Evolutionary conservation across 2,329 filamentous ascomycete genomes (phyloP), one percentile per base, ranked within the genome.

Genomic region (Sclerotinia trifoliorum): DNA sequence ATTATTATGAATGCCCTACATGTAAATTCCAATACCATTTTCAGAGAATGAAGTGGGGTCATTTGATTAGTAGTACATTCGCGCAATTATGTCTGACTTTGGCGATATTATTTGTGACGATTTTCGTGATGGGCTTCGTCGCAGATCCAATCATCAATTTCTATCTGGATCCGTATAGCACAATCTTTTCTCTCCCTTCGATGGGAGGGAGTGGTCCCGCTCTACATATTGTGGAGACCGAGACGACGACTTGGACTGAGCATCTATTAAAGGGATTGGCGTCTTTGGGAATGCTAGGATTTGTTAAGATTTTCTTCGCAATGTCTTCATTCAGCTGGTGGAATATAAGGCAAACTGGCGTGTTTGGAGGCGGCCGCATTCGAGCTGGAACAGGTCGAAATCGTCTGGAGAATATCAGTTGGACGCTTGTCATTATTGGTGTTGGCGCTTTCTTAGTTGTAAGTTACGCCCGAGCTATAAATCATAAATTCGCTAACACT

Each of bases 101-200:
- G 2, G 62, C 83, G 26, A 90, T 97, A 71, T 85, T 97, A 72
- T 68, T 93, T 48, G 70, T 88, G 55, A 85, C 89, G 64, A 84
- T 97, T 35, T 98, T 97, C 76, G 51, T 92, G 0, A 86, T 98
- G 67, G 95, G 95, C 54, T 98, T 97, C 75, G 80, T 98, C 72
- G 94, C 94, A 69, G 94, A 98, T 79, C 94, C 94, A 1, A 92
- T 98, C 70, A 90, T 98, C 78, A 92, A 93, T 74, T 81, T 97
- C 39, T 97, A 94, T 82, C 80, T 94, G 66, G 93, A 97, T 76
- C 93, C 93, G 0, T 80, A 88, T 67, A 87, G 88, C 63, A 87
- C 86, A 15, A 80, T 84, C 52, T 80, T 88, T 35, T 80, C 82
- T 39, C 81, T 79, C 76, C 76, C 78, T 58, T 78, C 73, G 70